phyloP scores from a whole-genome alignment of 2,329 filamentous ascomycete genomes.

The Cercospora nicotianae region DNA sequence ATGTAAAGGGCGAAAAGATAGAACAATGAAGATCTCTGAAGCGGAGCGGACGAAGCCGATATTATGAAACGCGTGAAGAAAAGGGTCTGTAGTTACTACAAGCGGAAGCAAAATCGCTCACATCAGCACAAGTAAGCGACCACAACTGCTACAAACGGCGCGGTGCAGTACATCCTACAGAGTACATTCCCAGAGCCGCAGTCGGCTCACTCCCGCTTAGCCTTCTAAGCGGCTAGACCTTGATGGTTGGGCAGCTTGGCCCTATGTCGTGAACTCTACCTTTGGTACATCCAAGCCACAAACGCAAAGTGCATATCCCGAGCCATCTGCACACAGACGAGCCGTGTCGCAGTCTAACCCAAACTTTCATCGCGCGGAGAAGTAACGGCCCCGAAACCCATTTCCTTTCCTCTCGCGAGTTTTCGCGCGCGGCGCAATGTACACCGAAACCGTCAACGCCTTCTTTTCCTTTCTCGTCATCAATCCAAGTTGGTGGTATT shows the following conservation, averaged over 20 bases:
- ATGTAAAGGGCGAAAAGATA: background rate
- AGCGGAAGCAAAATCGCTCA: background rate
- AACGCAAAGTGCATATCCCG: background rate
- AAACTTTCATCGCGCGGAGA: background rate
- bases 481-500: slow-evolving; percentile 54
- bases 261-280: background rate
- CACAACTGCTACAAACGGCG: background rate
- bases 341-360: background rate
- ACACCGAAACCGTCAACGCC: background rate
- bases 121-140: background rate
- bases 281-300: background rate
- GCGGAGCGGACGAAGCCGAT: background rate
- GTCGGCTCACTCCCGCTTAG: background rate
- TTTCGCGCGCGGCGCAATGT: background rate
- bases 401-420: no score
- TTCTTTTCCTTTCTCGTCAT: slow-evolving; percentile 21
- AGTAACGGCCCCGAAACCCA: background rate
- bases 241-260: background rate
- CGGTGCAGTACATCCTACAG: background rate
- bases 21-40: background rate
- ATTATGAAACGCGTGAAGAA: background rate
- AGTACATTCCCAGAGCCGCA: background rate
- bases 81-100: background rate
- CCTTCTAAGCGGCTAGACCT: background rate
- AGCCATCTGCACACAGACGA: background rate